Evolutionary conservation across 257 asterid species (phyloP), one percentile per base, ranked within the genome.

Genomic region (Solanum habrochaites): DNA sequence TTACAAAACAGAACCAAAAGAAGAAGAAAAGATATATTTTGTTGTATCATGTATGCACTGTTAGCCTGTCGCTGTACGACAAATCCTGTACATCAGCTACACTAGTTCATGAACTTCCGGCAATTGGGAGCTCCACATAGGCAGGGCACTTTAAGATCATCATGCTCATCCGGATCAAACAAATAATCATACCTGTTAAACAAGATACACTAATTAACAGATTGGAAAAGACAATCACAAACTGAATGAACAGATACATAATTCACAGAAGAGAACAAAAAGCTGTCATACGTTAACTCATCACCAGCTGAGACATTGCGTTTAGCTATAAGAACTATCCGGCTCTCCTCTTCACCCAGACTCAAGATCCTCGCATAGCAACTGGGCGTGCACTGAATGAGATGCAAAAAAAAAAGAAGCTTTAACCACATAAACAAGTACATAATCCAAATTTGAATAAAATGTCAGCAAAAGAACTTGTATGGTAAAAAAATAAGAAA

Each of bases 351-450:
- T 86, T 93, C 90, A 32, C 95, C 94, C 87, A 91, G 72, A 86
- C 94, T 91, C 97, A 95, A 88, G 62, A 96, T 97, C 92, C 99
- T 94, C 14, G 99, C 98, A 35, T 97, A 95, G 89, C 99, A 97
- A 86, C 93, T 97, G 56, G 99, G 99, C 98, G 90, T 94, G 90
- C 99, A 97, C 99, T 97, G 96, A 89, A 90, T 18, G 47, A 87
- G 21, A 84, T 75, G 74, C 2, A 58, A 21, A 89, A 70, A 15
- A 67, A 0, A 4, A 82, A 7, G 40, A n/a, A 29, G n/a, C 49
- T 45, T 45, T 70, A 43, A 23, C 45, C 74, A 35, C 12, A 2
- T 12, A 60, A 40, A 60, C 35, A 72, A 31, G 85, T 29, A 18
- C 18, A n/a, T 29, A 49, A 49, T 47, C 85, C 35, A 12, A 49